Evolutionary conservation across 768 basidiomycete species (phyloP).

Genomic region (Hortiboletus flavorubellus): DNA sequence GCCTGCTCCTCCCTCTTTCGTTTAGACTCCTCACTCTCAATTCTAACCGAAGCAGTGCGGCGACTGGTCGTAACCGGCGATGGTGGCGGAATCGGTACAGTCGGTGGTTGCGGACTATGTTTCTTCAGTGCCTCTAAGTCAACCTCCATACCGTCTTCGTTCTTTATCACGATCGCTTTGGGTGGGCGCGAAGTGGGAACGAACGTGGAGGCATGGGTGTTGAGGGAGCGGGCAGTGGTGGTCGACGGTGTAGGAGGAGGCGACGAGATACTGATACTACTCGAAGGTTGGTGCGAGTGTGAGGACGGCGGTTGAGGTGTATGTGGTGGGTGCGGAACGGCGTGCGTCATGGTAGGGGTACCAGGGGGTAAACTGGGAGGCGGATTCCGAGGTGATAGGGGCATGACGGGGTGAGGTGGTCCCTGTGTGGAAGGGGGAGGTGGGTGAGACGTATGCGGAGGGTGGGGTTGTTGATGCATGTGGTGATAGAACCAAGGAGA

Average conservation of each 20-base stretch:
- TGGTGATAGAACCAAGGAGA: conserved; percentile 39
- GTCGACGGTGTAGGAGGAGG: conserved; percentile 69
- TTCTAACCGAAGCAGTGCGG: conserved; percentile 44
- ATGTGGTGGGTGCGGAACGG: conserved; percentile 46
- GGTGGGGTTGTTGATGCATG: conserved; percentile 42
- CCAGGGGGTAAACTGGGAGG: conserved; percentile 54
- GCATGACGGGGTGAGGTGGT: conserved; percentile 47
- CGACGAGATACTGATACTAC: conserved; percentile 46
- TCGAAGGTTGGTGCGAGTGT: conserved; percentile 42
- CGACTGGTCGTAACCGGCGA: conserved; percentile 27
- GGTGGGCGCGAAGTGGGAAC: conserved; percentile 48
- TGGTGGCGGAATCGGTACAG: conserved; percentile 39
- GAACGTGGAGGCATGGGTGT: conserved; percentile 62
- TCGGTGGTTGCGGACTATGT: conserved; percentile 39
- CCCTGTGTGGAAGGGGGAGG: conserved; percentile 35
- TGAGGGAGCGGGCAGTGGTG: conserved; percentile 45
- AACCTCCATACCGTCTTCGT: conserved; percentile 61
- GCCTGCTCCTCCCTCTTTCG: conserved; percentile 45
- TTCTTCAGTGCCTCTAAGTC: conserved; percentile 55
- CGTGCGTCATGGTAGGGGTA: conserved; percentile 66
- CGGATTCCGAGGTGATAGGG: conserved; percentile 69
- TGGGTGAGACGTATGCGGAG: conserved; percentile 43
- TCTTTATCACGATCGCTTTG: conserved; percentile 56
- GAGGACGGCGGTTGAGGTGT: conserved; percentile 46
- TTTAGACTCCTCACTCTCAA: conserved; percentile 63